phyloP scores from a whole-genome alignment of 202 grass and related monocot genomes.

The Carex sylvatica region DNA sequence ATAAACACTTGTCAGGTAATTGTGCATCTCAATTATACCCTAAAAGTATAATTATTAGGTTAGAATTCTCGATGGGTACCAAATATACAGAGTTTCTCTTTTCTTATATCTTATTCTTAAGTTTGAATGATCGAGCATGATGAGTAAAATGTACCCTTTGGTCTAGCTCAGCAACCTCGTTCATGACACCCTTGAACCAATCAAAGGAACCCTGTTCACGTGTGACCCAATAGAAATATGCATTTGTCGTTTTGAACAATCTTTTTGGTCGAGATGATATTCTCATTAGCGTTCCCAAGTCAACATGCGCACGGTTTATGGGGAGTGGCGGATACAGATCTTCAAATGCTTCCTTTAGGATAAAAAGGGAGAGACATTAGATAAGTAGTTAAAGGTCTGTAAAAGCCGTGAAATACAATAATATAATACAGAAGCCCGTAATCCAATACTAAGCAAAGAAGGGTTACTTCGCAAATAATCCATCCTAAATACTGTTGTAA shows the following conservation, averaged over 20 bases:
- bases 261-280: constrained; percentile 72
- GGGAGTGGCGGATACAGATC: constrained; percentile 74
- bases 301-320: constrained; percentile 51
- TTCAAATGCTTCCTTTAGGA: constrained; percentile 54
- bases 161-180: constrained; percentile 84
- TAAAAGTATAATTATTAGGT: constrained; percentile 10
- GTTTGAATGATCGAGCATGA: neutral
- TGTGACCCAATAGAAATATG: constrained; percentile 97
- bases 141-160: constrained; percentile 55
- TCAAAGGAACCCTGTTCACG: constrained; percentile 94
- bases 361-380: neutral
- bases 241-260: constrained; percentile 78
- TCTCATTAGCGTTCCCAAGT: constrained; percentile 82
- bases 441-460: neutral
- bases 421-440: neutral
- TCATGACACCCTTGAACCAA: constrained; percentile 98
- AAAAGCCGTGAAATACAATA: neutral
- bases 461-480: constrained; percentile 1
- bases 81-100: constrained; percentile 1
- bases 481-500: neutral
- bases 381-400: neutral
- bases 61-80: neutral
- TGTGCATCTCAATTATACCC: constrained; percentile 96
- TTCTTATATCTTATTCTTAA: neutral
- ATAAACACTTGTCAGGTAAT: constrained; percentile 92